Conservation (phyloP, 768 basidiomycete species). For the Termitomyces sp. region DNA sequence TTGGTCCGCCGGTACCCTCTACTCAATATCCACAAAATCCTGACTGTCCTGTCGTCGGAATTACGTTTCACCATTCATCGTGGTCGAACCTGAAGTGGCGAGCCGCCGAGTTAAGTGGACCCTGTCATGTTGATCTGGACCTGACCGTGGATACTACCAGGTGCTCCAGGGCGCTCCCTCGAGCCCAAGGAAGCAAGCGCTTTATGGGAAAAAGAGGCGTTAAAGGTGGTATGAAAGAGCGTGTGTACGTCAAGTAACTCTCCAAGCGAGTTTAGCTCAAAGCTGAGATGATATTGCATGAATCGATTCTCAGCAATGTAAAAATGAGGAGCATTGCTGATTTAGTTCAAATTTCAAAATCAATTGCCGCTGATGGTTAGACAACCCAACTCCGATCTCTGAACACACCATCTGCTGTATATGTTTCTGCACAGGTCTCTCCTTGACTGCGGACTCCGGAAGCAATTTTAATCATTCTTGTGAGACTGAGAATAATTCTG, state of each 20-base stretch:
- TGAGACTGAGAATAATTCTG: too few species aligned
- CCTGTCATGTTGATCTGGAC: conserved; percentile 11
- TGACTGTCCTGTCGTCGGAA: conserved; percentile 11
- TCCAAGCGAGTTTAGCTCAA: background rate
- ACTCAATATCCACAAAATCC: background rate
- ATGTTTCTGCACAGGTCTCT: too few species aligned
- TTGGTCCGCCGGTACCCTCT: conserved; percentile 1
- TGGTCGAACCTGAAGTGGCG: conserved; percentile 17
- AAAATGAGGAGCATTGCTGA: too few species aligned
- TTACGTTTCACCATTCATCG: conserved; percentile 16
- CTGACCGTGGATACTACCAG: conserved; percentile 4
- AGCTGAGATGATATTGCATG: background rate
- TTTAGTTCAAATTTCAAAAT: background rate
- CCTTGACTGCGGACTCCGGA: background rate
- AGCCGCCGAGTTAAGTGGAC: conserved; percentile 8
- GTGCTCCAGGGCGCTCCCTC: too few species aligned
- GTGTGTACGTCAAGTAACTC: background rate
- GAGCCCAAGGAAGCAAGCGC: background rate
- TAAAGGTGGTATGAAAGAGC: background rate
- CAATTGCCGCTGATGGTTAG: background rate
- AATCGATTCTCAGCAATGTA: background rate
- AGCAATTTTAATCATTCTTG: background rate
- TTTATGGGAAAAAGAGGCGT: background rate
- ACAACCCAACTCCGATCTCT: background rate
- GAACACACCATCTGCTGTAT: background rate